phyloP scores from a whole-genome alignment of 495 filamentous ascomycete genomes.

The Talaromyces liani region DNA sequence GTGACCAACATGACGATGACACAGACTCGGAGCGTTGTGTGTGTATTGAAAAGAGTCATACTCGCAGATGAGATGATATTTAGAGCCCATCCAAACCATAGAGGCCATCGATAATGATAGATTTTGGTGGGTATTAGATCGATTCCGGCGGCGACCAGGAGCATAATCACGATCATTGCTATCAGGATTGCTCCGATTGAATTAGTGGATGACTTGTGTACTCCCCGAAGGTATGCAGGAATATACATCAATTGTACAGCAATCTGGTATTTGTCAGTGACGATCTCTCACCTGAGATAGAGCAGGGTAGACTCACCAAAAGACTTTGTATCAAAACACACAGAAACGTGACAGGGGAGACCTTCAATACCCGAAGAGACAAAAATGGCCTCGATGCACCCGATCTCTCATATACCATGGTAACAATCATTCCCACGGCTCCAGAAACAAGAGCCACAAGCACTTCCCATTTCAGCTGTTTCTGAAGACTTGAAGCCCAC shows the following conservation, averaged over 20 bases:
- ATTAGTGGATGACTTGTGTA: conserved; percentile 34
- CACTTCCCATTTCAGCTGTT: conserved; percentile 37
- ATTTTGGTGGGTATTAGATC: conserved; percentile 39
- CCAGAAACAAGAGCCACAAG: conserved; percentile 43
- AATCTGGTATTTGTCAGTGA: conserved; percentile 13
- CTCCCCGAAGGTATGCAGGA: background rate
- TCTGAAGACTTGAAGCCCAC: conserved; percentile 49
- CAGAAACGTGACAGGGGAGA: conserved; percentile 23
- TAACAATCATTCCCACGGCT: conserved; percentile 14
- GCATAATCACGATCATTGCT: conserved; percentile 41
- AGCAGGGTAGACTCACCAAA: conserved; percentile 15
- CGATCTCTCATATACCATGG: conserved; percentile 32
- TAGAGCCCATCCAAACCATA: conserved; percentile 48
- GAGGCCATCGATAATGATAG: conserved; percentile 44
- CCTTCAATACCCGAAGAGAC: conserved; percentile 35
- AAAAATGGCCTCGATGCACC: conserved; percentile 42
- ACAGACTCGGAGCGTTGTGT: background rate
- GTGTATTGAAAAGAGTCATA: background rate
- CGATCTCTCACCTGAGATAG: background rate
- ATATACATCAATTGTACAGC: background rate
- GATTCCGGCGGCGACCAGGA: conserved; percentile 35
- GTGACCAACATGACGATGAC: background rate
- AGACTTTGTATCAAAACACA: conserved; percentile 42
- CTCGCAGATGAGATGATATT: conserved; percentile 12
- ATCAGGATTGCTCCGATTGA: conserved; percentile 43